These are phyloP conservation scores for Quercus bicolor DNA, from an alignment of 306 rosid genomes.

Conservation along the genomic window DNA sequence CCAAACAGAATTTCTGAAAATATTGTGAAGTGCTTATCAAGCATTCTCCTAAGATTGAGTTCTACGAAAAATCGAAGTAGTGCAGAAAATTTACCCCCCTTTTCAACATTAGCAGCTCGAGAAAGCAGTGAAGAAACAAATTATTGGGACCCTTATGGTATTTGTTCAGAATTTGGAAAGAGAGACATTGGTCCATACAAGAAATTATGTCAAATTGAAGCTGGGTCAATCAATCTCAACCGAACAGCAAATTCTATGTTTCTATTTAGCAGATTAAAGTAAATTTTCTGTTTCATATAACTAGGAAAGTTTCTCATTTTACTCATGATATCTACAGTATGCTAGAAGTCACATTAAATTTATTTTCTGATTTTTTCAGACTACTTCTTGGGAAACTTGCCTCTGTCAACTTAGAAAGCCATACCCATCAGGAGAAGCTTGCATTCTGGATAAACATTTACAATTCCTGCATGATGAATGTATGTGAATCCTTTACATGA, in stretches of 20 bases:
- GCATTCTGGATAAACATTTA: slow-evolving; percentile 96
- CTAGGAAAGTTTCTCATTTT: not conserved
- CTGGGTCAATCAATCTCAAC: slow-evolving; percentile 56
- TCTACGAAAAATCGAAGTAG: slow-evolving; percentile 34
- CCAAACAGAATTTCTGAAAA: slow-evolving; percentile 80
- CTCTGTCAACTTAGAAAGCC: slow-evolving; percentile 61
- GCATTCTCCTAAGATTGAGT: slow-evolving; percentile 69
- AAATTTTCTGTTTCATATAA: slow-evolving; percentile 24
- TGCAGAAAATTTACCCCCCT: slow-evolving; percentile 28
- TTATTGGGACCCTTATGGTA: slow-evolving; percentile 63
- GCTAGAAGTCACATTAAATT: slow-evolving; percentile 1
- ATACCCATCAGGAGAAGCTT: slow-evolving; percentile 84
- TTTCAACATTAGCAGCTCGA: slow-evolving; percentile 26
- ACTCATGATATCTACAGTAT: not conserved
- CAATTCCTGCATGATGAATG: slow-evolving; percentile 96
- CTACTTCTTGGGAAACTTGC: slow-evolving; percentile 73
- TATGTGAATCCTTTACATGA: slow-evolving; percentile 21
- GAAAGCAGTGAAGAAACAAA: slow-evolving; percentile 26
- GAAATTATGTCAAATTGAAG: slow-evolving; percentile 48
- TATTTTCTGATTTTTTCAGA: slow-evolving; percentile 47
- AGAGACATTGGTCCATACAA: slow-evolving; percentile 71
- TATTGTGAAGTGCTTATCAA: slow-evolving; percentile 74
- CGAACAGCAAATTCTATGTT: slow-evolving; percentile 67
- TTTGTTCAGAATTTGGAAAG: slow-evolving; percentile 55
- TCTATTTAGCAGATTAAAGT: slow-evolving; percentile 72